Conservation (phyloP, 495 filamentous ascomycete species). For the Neurospora terricola region DNA sequence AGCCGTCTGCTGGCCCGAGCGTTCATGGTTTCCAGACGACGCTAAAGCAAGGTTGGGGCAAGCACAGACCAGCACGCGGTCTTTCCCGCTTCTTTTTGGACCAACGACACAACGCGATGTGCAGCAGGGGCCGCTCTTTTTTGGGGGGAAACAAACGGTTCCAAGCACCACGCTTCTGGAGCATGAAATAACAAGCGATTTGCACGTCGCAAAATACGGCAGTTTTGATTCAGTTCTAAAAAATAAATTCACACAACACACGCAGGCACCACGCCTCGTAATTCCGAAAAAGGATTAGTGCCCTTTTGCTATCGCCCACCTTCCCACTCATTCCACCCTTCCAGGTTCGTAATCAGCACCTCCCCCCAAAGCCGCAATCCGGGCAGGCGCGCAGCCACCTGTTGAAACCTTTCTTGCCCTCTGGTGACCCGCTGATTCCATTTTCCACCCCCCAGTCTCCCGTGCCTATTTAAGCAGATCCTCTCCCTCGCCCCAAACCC, state of each 20-base stretch:
- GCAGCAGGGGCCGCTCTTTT: neutral
- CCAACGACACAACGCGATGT: neutral
- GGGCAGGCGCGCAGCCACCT: neutral
- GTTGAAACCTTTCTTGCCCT: neutral
- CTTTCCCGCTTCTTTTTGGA: neutral
- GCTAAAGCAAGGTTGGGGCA: neutral
- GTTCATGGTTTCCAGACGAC: neutral
- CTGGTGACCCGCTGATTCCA: neutral
- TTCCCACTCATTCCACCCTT: neutral
- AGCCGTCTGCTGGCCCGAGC: neutral
- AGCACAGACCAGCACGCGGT: neutral
- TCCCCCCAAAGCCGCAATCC: neutral
- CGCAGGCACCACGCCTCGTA: neutral
- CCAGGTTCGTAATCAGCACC: neutral
- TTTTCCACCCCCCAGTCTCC: neutral
- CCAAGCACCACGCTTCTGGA: constrained; percentile 4
- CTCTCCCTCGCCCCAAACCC: neutral
- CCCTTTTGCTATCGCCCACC: neutral
- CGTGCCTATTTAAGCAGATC: neutral
- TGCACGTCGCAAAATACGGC: constrained; percentile 10
- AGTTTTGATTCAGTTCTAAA: neutral
- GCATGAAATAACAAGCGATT: constrained; percentile 1
- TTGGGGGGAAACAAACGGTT: constrained; percentile 5
- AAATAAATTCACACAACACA: constrained; percentile 3
- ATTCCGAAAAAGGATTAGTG: constrained; percentile 21